Conservation (phyloP, 306 rosid genomes). For the Lathyrus tuberosus region DNA sequence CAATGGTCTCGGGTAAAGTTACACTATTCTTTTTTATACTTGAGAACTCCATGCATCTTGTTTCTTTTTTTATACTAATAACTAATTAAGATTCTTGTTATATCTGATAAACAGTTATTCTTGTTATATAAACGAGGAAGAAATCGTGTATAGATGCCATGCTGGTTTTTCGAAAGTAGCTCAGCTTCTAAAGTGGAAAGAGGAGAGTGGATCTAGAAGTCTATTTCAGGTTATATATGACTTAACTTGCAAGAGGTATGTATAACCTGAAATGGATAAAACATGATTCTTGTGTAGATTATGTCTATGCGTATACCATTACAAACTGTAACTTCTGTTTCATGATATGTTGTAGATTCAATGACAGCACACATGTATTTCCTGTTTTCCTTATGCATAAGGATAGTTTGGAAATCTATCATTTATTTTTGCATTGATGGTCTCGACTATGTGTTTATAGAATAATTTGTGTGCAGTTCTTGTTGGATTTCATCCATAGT, state of each 20-base stretch:
- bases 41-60: not conserved
- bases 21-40: not conserved
- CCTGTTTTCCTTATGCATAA: no score
- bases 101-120: constrained; percentile 61
- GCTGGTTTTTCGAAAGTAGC: constrained; percentile 75
- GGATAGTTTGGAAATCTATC: no score
- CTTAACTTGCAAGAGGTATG: constrained; percentile 65
- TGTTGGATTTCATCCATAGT: not conserved
- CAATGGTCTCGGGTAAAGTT: constrained; percentile 78
- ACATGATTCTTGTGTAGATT: not conserved
- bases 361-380: no score
- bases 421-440: not conserved
- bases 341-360: no score
- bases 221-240: constrained; percentile 68
- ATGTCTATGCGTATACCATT: not conserved
- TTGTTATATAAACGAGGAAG: constrained; percentile 58
- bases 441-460: not conserved
- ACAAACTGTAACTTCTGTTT: not conserved
- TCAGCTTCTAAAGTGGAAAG: constrained; percentile 63
- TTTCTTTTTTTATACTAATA: constrained; percentile 3
- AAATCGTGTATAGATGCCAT: constrained; percentile 51
- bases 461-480: not conserved
- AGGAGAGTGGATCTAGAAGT: constrained; percentile 55
- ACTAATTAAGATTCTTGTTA: constrained; percentile 34
- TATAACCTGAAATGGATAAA: constrained; percentile 33